Conservation (phyloP, 345 rosid species). For the Hirschfeldia incana region DNA sequence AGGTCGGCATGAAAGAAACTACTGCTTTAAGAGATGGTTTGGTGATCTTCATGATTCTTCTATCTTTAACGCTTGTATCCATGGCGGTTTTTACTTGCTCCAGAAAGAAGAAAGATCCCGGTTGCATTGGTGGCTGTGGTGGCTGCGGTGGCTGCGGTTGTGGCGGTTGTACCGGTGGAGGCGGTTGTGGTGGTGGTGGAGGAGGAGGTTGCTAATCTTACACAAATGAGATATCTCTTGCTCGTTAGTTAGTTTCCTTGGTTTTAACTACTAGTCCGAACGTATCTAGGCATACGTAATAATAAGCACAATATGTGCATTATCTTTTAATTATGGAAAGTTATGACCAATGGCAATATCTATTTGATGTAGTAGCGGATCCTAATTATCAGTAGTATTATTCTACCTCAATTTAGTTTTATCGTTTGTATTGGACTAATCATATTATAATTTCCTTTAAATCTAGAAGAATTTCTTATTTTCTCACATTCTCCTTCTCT, state of each 20-base stretch:
- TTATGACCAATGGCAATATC: not conserved
- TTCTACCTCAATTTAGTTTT: not conserved
- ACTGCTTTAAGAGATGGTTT: not conserved
- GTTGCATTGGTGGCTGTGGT: not conserved
- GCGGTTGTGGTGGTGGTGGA: not conserved
- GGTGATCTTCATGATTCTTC: conserved; percentile 23
- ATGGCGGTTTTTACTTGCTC: conserved; percentile 17
- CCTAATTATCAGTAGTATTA: not conserved
- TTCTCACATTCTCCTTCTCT: not conserved
- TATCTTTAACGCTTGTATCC: conserved; percentile 24
- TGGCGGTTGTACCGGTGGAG: not conserved
- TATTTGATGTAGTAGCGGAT: not conserved
- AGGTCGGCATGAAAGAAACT: conserved; percentile 20
- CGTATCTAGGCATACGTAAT: not conserved
- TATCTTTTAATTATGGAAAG: not conserved
- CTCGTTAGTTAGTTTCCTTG: not conserved
- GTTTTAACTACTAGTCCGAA: not conserved
- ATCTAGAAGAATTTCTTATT: not conserved
- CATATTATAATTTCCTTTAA: not conserved
- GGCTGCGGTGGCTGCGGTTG: not conserved
- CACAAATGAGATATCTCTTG: not conserved
- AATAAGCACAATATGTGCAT: not conserved
- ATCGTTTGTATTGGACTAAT: not conserved
- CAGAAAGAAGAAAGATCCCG: not conserved
- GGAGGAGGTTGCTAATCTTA: not conserved